Evolutionary conservation across 306 rosid genomes (phyloP), one percentile per base, ranked within the genome.

Genomic region (Pyrus betulifolia): DNA sequence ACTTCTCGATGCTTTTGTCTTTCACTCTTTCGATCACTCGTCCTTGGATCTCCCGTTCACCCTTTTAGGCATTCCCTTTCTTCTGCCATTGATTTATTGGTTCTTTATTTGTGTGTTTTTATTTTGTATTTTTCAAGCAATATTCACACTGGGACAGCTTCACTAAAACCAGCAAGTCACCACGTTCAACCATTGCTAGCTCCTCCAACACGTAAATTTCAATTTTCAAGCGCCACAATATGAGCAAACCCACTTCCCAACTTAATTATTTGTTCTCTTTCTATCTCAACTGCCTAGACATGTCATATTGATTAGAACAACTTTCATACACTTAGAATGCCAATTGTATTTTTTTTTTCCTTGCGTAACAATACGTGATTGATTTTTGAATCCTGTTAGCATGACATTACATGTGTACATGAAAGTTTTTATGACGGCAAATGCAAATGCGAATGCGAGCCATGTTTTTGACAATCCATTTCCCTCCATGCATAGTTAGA

Each of bases 21-120:
- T 81, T 77, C 69, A 60, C 59, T 11, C 77, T 74, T 74, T 9
- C 21, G 59, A 28, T 81, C 62, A 68, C 74, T 69, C 76, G 79
- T 25, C 52, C 88, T 90, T 76, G 96, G 96, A 90, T 90, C 96
- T 85, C 86, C 86, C 96, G 58, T 81, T 67, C 75, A 22, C 21
- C 31, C 78, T 64, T 84, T 81, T 62, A 22, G 69, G 64, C 78
- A 80, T 72, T 79, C 30, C 83, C 80, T 79, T 87, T 66, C 62
- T 76, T 82, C 76, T 81, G 82, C 15, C 86, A 74, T 79, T 81
- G 71, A 79, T 86, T 86, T 79, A 77, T 69, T 85, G 35, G 70
- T 81, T 77, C 18, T 71, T 44, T 60, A 18, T 78, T 76, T 76
- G 38, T 64, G 1, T 17, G 21, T 5, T 51, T 51, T 15, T 51